Base-by-base conservation (phyloP, 2,329 filamentous ascomycete genomes). In the Fusarium sp. region DNA sequence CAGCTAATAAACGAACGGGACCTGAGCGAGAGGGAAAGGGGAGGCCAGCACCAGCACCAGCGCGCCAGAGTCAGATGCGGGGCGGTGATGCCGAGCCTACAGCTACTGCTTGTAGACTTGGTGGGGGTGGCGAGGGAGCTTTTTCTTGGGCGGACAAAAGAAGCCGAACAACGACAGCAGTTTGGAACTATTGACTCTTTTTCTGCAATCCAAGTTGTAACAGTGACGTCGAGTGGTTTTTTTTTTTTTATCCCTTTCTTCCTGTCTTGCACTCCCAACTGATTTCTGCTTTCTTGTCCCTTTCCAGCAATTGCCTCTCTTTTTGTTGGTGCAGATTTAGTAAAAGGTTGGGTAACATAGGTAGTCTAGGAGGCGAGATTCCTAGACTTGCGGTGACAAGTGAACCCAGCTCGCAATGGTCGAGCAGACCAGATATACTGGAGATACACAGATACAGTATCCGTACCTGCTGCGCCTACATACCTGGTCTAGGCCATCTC, bases 51-150 rank as follows among this genome's bases (percentile, higher is more conserved):
- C n/a, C 48, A 45, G 42, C 24, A 45, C 28, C 44, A 36, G n/a
- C 31, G 48, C 48, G 24, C 33, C 50, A 53, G 33, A 53, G 50
- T 36, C 39, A 70, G 72, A 65, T 74, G 64, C 73, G 73, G 66
- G 69, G 74, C 74, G 61, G 75, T 73, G 61, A 75, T 73, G 66
- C 63, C 67, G 54, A 55, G 64, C 62, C 68, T 59, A 57, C 55
- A 68, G 62, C 58, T 71, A 44, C 45, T 50, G 61, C 66, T 53
- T 51, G 59, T 48, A 47, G 48, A 59, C 51, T 59, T 75, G 72
- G 72, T 75, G 72, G 72, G 72, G 72, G 72, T 75, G 72, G 66
- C 72, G 72, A 66, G 44, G 45, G 59, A 74, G 71, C 61, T 63
- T 39, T 39, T 69, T 50, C 61, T 18, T 38, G 41, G 61, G 31